phyloP scores from a whole-genome alignment of 1,284 basidiomycete species.

The Ganoderma multipileum region DNA sequence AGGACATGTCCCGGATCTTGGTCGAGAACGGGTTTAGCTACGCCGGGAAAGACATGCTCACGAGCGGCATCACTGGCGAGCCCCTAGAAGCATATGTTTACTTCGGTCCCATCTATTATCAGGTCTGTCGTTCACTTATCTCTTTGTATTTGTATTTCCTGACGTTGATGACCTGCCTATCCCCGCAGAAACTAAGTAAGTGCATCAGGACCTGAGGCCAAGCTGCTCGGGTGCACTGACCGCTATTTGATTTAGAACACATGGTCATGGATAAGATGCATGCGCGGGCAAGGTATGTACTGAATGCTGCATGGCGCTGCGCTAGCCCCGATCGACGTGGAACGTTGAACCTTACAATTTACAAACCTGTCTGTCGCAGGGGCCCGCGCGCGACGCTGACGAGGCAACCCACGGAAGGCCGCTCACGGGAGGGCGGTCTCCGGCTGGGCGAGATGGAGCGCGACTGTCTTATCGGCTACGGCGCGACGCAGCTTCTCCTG shows the following conservation, averaged over 20 bases:
- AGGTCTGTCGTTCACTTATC: slow-evolving; percentile 54
- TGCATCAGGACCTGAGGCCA: slow-evolving; percentile 13
- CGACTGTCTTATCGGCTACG: slow-evolving; percentile 95
- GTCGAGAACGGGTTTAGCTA: slow-evolving; percentile 98
- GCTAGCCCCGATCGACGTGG: slow-evolving; percentile 1
- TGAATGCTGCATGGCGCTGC: not conserved
- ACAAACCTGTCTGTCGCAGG: slow-evolving; percentile 46
- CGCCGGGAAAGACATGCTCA: slow-evolving; percentile 97
- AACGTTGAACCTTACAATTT: slow-evolving; percentile 10
- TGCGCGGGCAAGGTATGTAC: slow-evolving; percentile 85
- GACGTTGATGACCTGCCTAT: slow-evolving; percentile 19
- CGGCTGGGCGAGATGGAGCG: slow-evolving; percentile 99
- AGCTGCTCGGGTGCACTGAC: slow-evolving; percentile 31
- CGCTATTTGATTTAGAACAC: slow-evolving; percentile 64
- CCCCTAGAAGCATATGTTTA: slow-evolving; percentile 97
- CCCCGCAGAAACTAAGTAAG: slow-evolving; percentile 79
- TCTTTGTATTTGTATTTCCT: not conserved
- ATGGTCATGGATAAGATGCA: slow-evolving; percentile 99
- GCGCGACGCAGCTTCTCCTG: slow-evolving; percentile 94
- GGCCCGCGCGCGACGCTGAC: slow-evolving; percentile 97
- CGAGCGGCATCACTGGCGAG: slow-evolving; percentile 97
- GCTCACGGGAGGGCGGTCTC: slow-evolving; percentile 96
- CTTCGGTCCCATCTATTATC: slow-evolving; percentile 99
- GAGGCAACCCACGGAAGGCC: slow-evolving; percentile 97
- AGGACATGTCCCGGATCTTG: slow-evolving; percentile 96